These are phyloP conservation scores for Thraustochytrium striatum DNA, from an alignment of 352 stramenopile species.

Conservation along the genomic window DNA sequence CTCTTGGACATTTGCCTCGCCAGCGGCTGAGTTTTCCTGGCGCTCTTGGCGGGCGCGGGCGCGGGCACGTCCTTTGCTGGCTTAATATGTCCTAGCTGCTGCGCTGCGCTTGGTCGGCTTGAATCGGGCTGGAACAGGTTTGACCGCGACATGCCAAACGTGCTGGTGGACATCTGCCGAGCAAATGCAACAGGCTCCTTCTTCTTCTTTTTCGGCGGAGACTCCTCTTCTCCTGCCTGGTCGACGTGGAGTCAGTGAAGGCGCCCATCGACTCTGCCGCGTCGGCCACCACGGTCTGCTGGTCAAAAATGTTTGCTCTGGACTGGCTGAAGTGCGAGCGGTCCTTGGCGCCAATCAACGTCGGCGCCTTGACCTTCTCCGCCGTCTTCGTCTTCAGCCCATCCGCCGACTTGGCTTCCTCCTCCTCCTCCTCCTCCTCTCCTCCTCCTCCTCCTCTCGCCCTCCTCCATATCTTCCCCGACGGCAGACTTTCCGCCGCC, in stretches of 20 bases:
- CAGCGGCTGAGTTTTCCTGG: too few relatives aligned
- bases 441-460: too few relatives aligned
- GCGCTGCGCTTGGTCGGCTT: background rate
- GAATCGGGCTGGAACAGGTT: slow-evolving; percentile 5
- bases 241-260: background rate
- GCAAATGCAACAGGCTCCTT: background rate
- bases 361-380: too few relatives aligned
- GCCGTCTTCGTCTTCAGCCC: too few relatives aligned
- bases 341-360: too few relatives aligned
- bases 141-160: slow-evolving; percentile 18
- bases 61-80: background rate
- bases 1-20: background rate
- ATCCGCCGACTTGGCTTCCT: too few relatives aligned
- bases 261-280: slow-evolving; percentile 10
- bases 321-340: slow-evolving; percentile 2
- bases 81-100: slow-evolving; percentile 22
- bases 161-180: background rate
- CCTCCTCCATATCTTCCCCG: too few relatives aligned
- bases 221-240: background rate
- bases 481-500: too few relatives aligned
- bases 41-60: background rate
- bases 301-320: slow-evolving; percentile 25
- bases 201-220: background rate
- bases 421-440: too few relatives aligned
- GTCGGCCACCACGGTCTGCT: background rate